Base-by-base conservation (phyloP, 345 rosid genomes). In the Citrus trifoliata region DNA sequence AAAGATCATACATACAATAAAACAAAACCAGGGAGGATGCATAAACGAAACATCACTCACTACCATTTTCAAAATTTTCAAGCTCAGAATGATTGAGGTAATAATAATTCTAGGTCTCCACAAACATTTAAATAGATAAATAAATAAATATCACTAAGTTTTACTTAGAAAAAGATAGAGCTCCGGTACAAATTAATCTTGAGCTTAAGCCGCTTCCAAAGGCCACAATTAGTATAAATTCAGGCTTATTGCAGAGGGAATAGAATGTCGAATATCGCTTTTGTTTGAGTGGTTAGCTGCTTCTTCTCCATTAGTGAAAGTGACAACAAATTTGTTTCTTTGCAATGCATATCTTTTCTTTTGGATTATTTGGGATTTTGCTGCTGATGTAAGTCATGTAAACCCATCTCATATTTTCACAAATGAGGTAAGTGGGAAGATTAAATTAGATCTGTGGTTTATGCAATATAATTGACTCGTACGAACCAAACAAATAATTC, bases 21-120 rank as follows among this genome's bases (percentile, higher is more conserved):
- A 53, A 53, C 58, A 18, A 70, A 70, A 46, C 60, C 59, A 74
- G 76, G 83, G 79, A 62, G 70, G 81, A 79, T 73, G 73, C 70
- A 67, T 76, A 76, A 81, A 35, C 16, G 27, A 7, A 68, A 75
- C 65, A 13, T 82, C 83, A 14, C 72, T 61, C 38, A 71, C 55
- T 13, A 72, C 13, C 76, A 79, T 71, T 85, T 87, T 85, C 89
- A 89, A 87, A 67, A 75, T 71, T 87, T 87, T 87, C 90, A 90
- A 86, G 56, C 27, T 74, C 70, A 71, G 70, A 85, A 90, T 92
- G 88, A 92, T 89, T 88, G 90, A 79, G 55, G 86, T 79, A 84
- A 87, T 83, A 80, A 82, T 85, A 80, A 82, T 88, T 82, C 71
- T 13, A 10, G 22, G 55, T 42, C 85, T 81, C 84, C 71, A 84